Evolutionary conservation across 2,329 filamentous ascomycete genomes (phyloP).

Genomic region (Colletotrichum filicis): DNA sequence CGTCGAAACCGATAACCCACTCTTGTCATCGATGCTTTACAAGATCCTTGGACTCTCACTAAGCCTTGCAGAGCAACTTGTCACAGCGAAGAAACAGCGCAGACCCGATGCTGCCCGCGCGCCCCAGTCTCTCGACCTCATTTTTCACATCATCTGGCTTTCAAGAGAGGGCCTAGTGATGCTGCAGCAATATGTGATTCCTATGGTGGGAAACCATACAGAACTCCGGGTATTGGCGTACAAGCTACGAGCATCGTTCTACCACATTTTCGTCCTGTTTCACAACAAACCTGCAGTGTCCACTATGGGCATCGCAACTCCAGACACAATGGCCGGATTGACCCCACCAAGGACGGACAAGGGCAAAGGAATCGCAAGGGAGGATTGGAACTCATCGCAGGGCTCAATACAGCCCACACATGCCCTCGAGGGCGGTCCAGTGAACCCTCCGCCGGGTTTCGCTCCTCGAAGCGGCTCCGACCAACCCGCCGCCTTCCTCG

Average conservation of each 20-base stretch:
- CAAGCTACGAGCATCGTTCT: conserved; percentile 93
- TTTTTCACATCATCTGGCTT: conserved; percentile 93
- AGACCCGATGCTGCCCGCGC: conserved; percentile 82
- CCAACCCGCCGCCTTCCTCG: conserved; percentile 69
- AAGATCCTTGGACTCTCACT: conserved; percentile 92
- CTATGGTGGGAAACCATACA: conserved; percentile 80
- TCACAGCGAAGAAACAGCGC: conserved; percentile 84
- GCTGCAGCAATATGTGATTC: conserved; percentile 87
- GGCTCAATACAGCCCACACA: conserved; percentile 61
- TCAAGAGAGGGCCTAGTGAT: conserved; percentile 90
- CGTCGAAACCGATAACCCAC: conserved; percentile 80
- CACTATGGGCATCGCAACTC: conserved; percentile 64
- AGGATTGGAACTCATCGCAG: conserved; percentile 54
- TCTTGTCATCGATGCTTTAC: conserved; percentile 85
- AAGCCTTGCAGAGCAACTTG: conserved; percentile 84
- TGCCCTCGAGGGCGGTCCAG: conserved; percentile 67
- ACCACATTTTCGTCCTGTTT: conserved; percentile 96
- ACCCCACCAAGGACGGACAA: conserved; percentile 54
- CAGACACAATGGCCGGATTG: conserved; percentile 53
- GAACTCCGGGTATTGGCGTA: conserved; percentile 91
- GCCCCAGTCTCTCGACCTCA: conserved; percentile 83
- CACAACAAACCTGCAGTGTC: conserved; percentile 89
- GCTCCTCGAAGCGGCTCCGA: conserved; percentile 47
- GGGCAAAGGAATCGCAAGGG: conserved; percentile 59
- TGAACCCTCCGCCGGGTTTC: conserved; percentile 67